Evolutionary conservation across 768 basidiomycete genomes (phyloP), one percentile per base, ranked within the genome.

Genomic region (Pleurotus tuoliensis): DNA sequence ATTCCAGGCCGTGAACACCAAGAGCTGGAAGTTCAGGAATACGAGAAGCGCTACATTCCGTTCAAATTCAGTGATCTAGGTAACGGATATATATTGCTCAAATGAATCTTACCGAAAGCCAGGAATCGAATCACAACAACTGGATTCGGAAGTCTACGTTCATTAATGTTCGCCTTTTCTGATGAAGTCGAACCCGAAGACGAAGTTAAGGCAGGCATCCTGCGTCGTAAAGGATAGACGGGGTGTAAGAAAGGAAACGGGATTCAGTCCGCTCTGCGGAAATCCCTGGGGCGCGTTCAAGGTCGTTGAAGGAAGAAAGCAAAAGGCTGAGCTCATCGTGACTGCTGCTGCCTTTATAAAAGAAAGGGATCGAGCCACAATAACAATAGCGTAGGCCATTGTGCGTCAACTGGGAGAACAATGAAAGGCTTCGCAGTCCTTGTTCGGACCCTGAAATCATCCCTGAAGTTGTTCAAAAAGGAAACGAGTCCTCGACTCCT

Each of bases 1-100:
- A 62, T 82, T 82, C 85, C 84, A 87, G 39, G 77, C 73, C 5
- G 84, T 76, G 59, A 86, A 84, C 20, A 78, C 74, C 41, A 86
- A 63, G 5, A 76, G 65, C 47, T 88, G 72, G 45, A 82, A 57
- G 61, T 77, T 82, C 43, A 85, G 67, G 61, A 78, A 81, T 8
- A 72, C 61, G 39, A 85, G 71, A 44, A 85, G 72, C 57, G 74
- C 80, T 81, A 62, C 1, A 55, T 24, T 38, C 22, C 16, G 38
- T 7, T 3, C 30, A 34, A n/a, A 49, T 24, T 48, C 30, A 34
- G 51, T 30, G 12, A 13, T 11, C 15, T 18, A 6, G 24, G 25
- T 8, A 18, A 55, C 46, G 56, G 13, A 27, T 22, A 18, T 13
- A 18, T n/a, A 15, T n/a, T n/a, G 11, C 22, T 22, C 12, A 55